Base-by-base conservation (phyloP, 768 basidiomycete species). In the Rhizopogon rudus region DNA sequence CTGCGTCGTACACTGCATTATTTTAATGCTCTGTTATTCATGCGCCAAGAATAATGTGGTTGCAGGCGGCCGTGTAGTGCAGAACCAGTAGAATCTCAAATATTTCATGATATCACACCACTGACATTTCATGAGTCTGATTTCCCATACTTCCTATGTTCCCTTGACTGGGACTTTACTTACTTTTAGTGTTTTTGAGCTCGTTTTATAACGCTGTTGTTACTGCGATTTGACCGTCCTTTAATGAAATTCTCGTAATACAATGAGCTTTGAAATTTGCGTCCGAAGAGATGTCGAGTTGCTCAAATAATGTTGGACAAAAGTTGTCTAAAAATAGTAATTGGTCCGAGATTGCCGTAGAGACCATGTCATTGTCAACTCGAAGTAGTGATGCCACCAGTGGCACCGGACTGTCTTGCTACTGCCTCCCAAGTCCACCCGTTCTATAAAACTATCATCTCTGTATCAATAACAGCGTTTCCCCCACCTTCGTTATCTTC, bases 401-500 rank as follows among this genome's bases (percentile, higher is more conserved):
- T 40, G 33, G 20, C 20, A 20, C 20, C 6, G 4, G 33, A 13
- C 7, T 10, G 5, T 40, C 1, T 54, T 16, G 17, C 51, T 17
- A 31, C 51, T 17, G 29, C 25, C 14, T 37, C 46, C 13, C 40
- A 20, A 22, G n/a, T 43, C 17, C 50, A 39, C 17, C 16, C 41
- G 2, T 42, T 45, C 13, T 58, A 58, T 58, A 58, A 58, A 50
- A 6, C 44, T 48, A 8, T 40, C 45, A 52, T 61, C 57, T n/a
- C 55, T 51, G 42, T 61, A 57, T 60, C 61, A 52, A 45, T 55
- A 58, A 29, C 44, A 35, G 37, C 14, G 31, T 54, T 48, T 37
- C 8, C 20, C 46, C 17, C 45, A 40, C 50, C 33, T 53, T 39
- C 39, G 37, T 55, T 44, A n/a, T 37, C 59, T 46, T 49, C 25